Conservation (phyloP, 208 protist genomes). For the Leishmania tropica region DNA sequence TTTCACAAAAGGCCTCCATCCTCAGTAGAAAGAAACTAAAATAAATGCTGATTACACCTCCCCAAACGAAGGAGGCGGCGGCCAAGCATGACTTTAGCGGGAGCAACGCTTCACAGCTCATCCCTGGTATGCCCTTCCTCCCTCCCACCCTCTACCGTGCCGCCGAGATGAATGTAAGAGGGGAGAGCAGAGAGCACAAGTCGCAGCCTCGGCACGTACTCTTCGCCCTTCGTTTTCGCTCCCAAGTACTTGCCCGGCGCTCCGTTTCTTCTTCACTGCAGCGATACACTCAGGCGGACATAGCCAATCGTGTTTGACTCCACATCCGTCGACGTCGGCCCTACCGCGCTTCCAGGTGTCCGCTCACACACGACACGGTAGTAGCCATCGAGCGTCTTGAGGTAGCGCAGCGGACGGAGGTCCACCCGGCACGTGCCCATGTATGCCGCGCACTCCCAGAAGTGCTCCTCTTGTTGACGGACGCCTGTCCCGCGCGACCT, state of each 20-base stretch:
- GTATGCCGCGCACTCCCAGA: conserved; percentile 65
- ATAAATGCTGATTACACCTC: too few relatives aligned
- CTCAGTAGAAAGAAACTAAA: neutral
- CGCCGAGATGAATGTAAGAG: neutral
- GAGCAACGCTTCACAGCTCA: neutral
- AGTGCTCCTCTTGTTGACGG: conserved; percentile 44
- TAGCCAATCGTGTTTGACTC: conserved; percentile 61
- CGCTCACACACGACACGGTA: conserved; percentile 57
- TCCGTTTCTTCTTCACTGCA: conserved; percentile 11
- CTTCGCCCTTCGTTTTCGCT: neutral
- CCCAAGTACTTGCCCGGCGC: neutral
- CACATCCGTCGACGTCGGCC: conserved; percentile 3
- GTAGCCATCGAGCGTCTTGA: conserved; percentile 70
- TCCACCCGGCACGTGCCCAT: conserved; percentile 77
- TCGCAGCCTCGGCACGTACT: neutral
- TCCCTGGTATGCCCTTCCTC: neutral
- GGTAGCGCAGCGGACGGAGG: conserved; percentile 75
- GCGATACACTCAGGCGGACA: conserved; percentile 60
- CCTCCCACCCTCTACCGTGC: neutral
- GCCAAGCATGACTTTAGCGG: neutral
- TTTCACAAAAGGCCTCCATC: neutral
- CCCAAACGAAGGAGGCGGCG: neutral
- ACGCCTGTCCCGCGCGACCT: neutral
- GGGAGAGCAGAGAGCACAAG: neutral
- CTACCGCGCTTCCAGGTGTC: conserved; percentile 2